These are phyloP conservation scores for Conoideocrella luteorostrata DNA, from an alignment of 2,329 filamentous ascomycete species.

Conservation along the genomic window DNA sequence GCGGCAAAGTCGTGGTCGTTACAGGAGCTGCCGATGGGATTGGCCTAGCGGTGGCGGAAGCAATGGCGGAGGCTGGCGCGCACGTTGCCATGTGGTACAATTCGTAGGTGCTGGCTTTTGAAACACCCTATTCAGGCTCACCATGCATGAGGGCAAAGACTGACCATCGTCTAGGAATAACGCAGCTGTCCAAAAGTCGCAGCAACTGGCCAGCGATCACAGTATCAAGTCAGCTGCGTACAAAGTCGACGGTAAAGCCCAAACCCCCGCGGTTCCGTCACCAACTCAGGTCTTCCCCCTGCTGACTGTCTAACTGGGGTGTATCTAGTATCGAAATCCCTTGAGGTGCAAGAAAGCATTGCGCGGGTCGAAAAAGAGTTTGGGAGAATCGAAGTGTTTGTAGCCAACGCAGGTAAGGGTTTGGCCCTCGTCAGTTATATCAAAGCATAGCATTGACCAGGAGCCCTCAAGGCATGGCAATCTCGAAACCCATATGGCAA, in stretches of 20 bases:
- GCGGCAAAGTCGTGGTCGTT: constrained; percentile 34
- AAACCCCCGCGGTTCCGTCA: not conserved
- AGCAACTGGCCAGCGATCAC: constrained; percentile 25
- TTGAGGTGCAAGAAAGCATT: not conserved
- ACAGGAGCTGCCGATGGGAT: constrained; percentile 41
- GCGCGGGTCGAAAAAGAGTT: not conserved
- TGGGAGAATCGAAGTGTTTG: not conserved
- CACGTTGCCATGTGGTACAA: constrained; percentile 31
- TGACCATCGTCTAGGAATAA: constrained; percentile 21
- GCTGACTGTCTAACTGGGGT: not conserved
- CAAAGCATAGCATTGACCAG: not conserved
- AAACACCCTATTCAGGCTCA: too few relatives aligned
- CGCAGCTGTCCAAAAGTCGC: constrained; percentile 28
- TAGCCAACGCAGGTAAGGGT: not conserved
- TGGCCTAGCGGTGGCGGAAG: constrained; percentile 36
- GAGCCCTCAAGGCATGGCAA: constrained; percentile 11
- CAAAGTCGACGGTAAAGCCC: constrained; percentile 32
- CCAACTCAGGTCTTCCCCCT: too few relatives aligned
- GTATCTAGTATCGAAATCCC: constrained; percentile 24
- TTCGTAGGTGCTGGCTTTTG: too few relatives aligned
- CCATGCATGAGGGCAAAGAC: too few relatives aligned
- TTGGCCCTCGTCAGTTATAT: not conserved
- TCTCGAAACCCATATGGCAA: constrained; percentile 32
- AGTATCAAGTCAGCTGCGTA: constrained; percentile 33
- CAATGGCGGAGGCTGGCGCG: constrained; percentile 38